phyloP scores from a whole-genome alignment of 495 filamentous ascomycete genomes.

The Aspergillus homomorphus region DNA sequence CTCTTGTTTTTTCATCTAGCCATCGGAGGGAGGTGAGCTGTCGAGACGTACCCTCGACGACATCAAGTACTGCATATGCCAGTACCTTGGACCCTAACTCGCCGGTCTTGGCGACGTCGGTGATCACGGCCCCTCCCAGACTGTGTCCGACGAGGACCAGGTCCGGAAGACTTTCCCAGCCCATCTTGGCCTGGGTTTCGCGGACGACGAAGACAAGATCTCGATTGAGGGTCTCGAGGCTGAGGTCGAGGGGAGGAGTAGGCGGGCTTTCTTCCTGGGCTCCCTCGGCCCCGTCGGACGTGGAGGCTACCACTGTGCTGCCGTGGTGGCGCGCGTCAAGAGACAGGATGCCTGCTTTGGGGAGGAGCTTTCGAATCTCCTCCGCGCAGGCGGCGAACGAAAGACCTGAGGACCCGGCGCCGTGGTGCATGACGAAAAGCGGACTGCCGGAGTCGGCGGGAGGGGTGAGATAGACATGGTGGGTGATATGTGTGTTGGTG shows the following conservation, averaged over 20 bases:
- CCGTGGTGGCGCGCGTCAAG: conserved; percentile 87
- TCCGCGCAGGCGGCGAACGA: conserved; percentile 79
- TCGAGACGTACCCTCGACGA: conserved; percentile 72
- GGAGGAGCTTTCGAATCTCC: conserved; percentile 73
- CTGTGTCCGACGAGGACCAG: conserved; percentile 90
- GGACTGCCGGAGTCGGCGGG: conserved; percentile 55
- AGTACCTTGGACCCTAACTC: conserved; percentile 64
- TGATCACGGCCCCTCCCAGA: conserved; percentile 91
- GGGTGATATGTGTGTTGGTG: conserved; percentile 49
- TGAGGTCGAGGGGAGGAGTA: conserved; percentile 54
- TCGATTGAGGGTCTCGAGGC: conserved; percentile 62
- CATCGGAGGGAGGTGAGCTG: background rate
- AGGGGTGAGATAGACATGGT: conserved; percentile 81
- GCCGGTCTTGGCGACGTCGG: conserved; percentile 68
- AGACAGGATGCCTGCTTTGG: conserved; percentile 78
- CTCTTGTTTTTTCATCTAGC: background rate
- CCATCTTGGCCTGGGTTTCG: conserved; percentile 59
- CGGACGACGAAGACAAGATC: conserved; percentile 71
- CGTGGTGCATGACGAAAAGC: conserved; percentile 86
- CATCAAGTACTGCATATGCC: conserved; percentile 89
- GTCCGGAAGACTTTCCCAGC: conserved; percentile 69
- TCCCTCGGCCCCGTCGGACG: conserved; percentile 24
- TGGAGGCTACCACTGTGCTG: conserved; percentile 49
- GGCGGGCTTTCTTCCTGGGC: background rate
- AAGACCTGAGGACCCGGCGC: conserved; percentile 82